Evolutionary conservation across 192 early-diverging fungal species (phyloP).

Genomic region (Rhizophagus clarus): DNA sequence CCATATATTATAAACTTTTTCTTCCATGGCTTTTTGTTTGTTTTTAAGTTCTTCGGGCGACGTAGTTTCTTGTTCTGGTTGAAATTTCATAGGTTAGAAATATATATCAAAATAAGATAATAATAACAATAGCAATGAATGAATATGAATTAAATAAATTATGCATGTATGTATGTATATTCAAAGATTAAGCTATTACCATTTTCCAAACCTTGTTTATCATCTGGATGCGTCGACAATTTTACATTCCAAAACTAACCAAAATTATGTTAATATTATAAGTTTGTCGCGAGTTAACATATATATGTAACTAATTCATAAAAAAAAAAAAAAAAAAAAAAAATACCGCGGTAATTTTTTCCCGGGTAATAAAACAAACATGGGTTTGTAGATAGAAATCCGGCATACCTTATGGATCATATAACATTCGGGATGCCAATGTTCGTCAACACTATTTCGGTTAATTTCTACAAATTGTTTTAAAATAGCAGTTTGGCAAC

Average conservation of each 20-base stretch:
- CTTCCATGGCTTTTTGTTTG: conserved; percentile 74
- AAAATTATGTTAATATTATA: background rate
- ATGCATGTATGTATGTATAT: background rate
- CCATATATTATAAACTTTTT: conserved; percentile 90
- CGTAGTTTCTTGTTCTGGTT: conserved; percentile 6
- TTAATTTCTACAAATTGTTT: conserved; percentile 97
- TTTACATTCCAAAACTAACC: conserved; percentile 67
- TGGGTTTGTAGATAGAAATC: conserved; percentile 17
- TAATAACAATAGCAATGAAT: too few species aligned
- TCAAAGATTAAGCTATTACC: background rate
- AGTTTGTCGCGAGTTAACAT: conserved; percentile 2
- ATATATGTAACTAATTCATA: background rate
- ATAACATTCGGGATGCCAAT: conserved; percentile 99
- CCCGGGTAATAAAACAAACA: background rate
- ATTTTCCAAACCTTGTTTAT: background rate
- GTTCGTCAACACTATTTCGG: conserved; percentile 71
- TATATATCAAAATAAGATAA: background rate
- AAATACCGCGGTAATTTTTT: background rate
- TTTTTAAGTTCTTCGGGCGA: conserved; percentile 50
- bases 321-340: background rate
- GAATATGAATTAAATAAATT: too few species aligned
- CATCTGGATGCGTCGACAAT: conserved; percentile 38
- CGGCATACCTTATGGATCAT: conserved; percentile 95
- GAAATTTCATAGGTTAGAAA: background rate
- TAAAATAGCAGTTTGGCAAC: conserved; percentile 92